Conservation (phyloP, 352 stramenopile genomes). For the Phytophthora europaea region DNA sequence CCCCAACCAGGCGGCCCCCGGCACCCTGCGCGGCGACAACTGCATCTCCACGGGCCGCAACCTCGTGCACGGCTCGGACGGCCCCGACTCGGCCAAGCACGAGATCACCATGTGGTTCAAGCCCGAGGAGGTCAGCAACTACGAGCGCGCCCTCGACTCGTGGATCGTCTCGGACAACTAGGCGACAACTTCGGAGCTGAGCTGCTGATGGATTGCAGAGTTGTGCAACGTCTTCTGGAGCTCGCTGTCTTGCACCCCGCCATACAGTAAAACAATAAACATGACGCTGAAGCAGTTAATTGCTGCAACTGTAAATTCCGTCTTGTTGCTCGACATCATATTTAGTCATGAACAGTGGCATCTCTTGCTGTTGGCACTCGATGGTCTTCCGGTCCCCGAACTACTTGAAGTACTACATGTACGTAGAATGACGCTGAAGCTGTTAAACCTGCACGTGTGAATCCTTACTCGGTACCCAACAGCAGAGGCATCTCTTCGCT, state of each 20-base stretch:
- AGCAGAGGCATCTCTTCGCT: slow-evolving; percentile 42
- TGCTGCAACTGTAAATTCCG: neutral
- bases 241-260: slow-evolving; percentile 14
- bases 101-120: slow-evolving; percentile 96
- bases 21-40: slow-evolving; percentile 96
- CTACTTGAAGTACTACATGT: no score
- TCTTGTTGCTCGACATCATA: no score
- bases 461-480: slow-evolving; percentile 14
- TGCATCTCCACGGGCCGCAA: slow-evolving; percentile 93
- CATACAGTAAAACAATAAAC: slow-evolving; percentile 43
- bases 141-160: slow-evolving; percentile 85
- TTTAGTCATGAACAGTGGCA: no score
- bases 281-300: neutral
- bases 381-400: no score
- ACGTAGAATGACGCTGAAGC: slow-evolving; percentile 24
- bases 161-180: slow-evolving; percentile 94
- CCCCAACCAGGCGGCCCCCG: slow-evolving; percentile 94
- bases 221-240: neutral
- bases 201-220: slow-evolving; percentile 1
- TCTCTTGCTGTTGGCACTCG: no score
- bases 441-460: neutral
- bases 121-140: slow-evolving; percentile 93
- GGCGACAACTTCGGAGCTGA: neutral
- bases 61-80: slow-evolving; percentile 95
- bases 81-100: slow-evolving; percentile 92